Evolutionary conservation across 495 filamentous ascomycete species (phyloP).

Genomic region (Cenococcum geophilum): DNA sequence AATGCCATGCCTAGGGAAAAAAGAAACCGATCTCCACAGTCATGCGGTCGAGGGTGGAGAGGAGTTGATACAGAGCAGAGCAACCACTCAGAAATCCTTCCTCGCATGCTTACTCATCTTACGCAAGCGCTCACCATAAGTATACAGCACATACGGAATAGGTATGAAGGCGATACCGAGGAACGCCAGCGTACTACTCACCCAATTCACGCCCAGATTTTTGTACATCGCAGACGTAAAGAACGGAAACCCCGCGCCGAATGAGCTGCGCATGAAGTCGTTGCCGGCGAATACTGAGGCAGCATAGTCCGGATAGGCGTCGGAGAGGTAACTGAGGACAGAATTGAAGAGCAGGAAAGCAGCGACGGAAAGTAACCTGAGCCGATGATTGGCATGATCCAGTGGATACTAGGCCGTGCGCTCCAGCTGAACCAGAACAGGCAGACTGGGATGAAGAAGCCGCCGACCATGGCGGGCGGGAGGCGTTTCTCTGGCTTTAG

Average conservation of each 20-base stretch:
- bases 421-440: slow-evolving; percentile 51
- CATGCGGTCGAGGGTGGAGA: too few species aligned
- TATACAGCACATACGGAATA: slow-evolving; percentile 37
- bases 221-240: slow-evolving; percentile 44
- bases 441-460: slow-evolving; percentile 43
- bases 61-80: too few species aligned
- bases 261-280: slow-evolving; percentile 44
- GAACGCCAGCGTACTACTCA: slow-evolving; percentile 32
- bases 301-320: slow-evolving; percentile 38
- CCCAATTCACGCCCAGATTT: slow-evolving; percentile 36
- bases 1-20: too few species aligned
- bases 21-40: too few species aligned
- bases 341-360: slow-evolving; percentile 53
- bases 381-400: slow-evolving; percentile 52
- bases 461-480: slow-evolving; percentile 42
- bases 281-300: slow-evolving; percentile 50
- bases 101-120: slow-evolving; percentile 20
- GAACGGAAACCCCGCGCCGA: slow-evolving; percentile 48
- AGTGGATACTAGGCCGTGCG: slow-evolving; percentile 41
- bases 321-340: slow-evolving; percentile 37
- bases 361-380: slow-evolving; percentile 48
- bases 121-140: slow-evolving; percentile 33
- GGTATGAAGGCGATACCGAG: slow-evolving; percentile 37
- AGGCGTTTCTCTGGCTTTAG: slow-evolving; percentile 44
- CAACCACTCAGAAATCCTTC: slow-evolving; percentile 19